Evolutionary conservation across 73 alveolate species (phyloP), one percentile per base, ranked within the genome.

Genomic region (Symbiodinium natans): DNA sequence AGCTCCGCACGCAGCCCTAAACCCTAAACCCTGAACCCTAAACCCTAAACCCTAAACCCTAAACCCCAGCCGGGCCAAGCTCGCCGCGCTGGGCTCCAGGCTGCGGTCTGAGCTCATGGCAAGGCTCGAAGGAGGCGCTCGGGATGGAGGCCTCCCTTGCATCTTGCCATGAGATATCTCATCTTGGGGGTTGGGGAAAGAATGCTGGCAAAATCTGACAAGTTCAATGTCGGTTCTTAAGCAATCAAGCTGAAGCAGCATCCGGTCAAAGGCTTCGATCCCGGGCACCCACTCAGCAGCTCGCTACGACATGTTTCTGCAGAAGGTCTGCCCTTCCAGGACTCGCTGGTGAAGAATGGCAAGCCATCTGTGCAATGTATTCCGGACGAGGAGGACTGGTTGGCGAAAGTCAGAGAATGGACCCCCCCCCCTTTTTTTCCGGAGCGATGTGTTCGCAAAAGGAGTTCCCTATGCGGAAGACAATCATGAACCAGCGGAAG

Each of bases 91-190:
- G n/a, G n/a, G n/a, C n/a, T n/a, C 33, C 80, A 86, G 94, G 94
- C 59, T 86, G 41, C 94, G 94, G 36, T 36, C 94, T 11, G 94
- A 86, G 59, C 94, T 86, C n/a, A 86, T 86, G 94, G 94, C 94
- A 21, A 77, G 94, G 15, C 59, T 86, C 56, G 94, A 86, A 68
- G 84, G 94, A 10, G 83, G 84, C 3, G 80, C 38, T 23, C 80
- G 80, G 36, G 80, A 63, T 9, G 80, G 38, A 63, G 80, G 80
- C 80, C 9, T 36, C 38, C 25, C 25, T n/a, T n/a, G n/a, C n/a
- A n/a, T n/a, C n/a, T n/a, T n/a, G n/a, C n/a, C n/a, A n/a, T n/a
- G n/a, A n/a, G n/a, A n/a, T n/a, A n/a, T n/a, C n/a, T n/a, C n/a
- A n/a, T n/a, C n/a, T n/a, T n/a, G n/a, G n/a, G n/a, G n/a, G n/a